Percentiles rank a stretch among this genome's conserved stretches.
phyloP scores from a whole-genome alignment of 83 land plant species.

The Thuja plicata region DNA sequence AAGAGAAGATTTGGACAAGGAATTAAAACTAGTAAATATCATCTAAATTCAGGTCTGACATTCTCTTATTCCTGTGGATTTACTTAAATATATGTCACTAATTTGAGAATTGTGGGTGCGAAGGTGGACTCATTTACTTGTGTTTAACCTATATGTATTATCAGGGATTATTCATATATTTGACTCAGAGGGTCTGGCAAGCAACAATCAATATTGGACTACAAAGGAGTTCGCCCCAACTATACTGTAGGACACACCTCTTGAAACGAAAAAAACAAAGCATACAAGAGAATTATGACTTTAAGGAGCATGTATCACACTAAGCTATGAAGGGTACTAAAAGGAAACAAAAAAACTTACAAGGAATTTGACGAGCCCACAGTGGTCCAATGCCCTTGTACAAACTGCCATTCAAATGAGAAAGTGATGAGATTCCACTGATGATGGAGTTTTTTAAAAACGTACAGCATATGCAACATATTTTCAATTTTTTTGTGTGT shows the following conservation, averaged over 20 bases:
- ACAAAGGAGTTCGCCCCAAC: not conserved
- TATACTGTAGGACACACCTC: not conserved
- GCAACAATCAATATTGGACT: not conserved
- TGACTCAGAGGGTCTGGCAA: not conserved
- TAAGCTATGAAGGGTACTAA: not conserved
- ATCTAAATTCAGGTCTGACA: not conserved
- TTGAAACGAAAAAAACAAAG: not conserved
- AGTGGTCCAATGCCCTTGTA: conserved; percentile 88
- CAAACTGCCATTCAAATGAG: conserved; percentile 32
- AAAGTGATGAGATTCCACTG: not conserved
- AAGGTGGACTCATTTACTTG: not conserved
- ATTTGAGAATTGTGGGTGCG: not conserved
- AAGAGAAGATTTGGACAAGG: not conserved
- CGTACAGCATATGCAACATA: not conserved
- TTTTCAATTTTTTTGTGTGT: not conserved
- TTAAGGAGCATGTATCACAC: not conserved
- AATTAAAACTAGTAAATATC: not conserved
- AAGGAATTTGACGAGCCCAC: conserved; percentile 92
- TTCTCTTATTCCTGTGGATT: not conserved
- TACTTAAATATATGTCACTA: not conserved
- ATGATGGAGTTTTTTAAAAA: not conserved
- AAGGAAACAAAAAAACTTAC: conserved; percentile 35
- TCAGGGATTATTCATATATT: not conserved
- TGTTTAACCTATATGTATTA: not conserved
- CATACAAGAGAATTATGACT: not conserved